Evolutionary conservation across 2,329 filamentous ascomycete genomes (phyloP), one percentile per base, ranked within the genome.

Genomic region (Alternaria sp.): DNA sequence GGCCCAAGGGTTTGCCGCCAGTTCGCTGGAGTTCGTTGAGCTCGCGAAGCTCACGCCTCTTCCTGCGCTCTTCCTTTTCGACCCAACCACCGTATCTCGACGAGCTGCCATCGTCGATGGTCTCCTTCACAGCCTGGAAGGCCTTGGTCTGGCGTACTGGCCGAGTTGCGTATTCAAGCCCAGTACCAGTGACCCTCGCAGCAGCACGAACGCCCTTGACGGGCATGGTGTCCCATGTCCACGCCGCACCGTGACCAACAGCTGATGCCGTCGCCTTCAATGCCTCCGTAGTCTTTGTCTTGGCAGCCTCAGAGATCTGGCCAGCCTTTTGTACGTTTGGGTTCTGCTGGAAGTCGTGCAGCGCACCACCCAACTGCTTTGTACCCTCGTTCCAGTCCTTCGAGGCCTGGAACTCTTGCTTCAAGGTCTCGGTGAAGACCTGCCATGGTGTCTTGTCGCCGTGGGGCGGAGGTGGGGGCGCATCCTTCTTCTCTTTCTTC

Each of bases 341-440:
- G 76, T 93, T 97, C 82, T 98, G 95, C 30, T 90, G 90, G 77
- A 99, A 96, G 74, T 97, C 90, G 77, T 97, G 91, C 17, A 95
- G 93, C 6, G 91, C 92, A 52, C 92, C 93, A 17, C 93, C 92
- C 45, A 99, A 87, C 69, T 96, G 93, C 84, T 99, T 98, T 45
- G 95, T 99, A 46, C 93, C 97, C 78, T 99, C 96, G 77, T 99
- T 97, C 96, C 96, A 99, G 80, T 99, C 96, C 79, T 98, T 97
- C 15, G 94, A 98, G 56, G 93, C 92, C 81, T 97, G 93, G 83
- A 99, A 97, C 82, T 99, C 96, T 61, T 86, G 87, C 80, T 93
- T 89, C 82, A 99, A 88, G n/a, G 96, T 99, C 78, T 99, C 96
- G 76, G 93, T 93, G 84, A 99, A 99, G 30, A 99, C 96, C 80